Conservation (phyloP, 495 filamentous ascomycete species). For the Hypoxylon lenormandii region DNA sequence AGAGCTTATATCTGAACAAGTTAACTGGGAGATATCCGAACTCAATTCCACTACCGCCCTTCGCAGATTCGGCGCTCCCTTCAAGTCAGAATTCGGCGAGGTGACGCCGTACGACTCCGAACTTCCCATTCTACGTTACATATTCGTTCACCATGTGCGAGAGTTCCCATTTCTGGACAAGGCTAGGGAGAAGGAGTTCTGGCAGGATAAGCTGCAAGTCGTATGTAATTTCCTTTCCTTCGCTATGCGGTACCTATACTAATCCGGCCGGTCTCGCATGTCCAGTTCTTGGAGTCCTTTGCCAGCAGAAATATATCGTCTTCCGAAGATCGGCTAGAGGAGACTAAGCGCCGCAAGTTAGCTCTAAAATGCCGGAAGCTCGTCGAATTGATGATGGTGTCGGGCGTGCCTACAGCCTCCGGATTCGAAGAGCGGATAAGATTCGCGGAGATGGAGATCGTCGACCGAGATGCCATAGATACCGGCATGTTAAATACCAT, state of each 20-base stretch:
- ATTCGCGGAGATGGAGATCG: conserved; percentile 95
- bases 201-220: conserved; percentile 97
- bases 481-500: conserved; percentile 84
- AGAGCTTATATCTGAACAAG: conserved; percentile 90
- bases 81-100: conserved; percentile 90
- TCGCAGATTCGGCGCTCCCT: conserved; percentile 93
- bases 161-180: conserved; percentile 97
- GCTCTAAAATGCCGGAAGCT: conserved; percentile 93
- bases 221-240: conserved; percentile 65
- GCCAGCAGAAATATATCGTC: conserved; percentile 98
- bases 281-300: conserved; percentile 93
- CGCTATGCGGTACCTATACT: conserved; percentile 9
- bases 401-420: conserved; percentile 91
- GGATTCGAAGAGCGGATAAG: conserved; percentile 96
- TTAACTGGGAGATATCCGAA: conserved; percentile 87
- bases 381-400: conserved; percentile 99
- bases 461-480: conserved; percentile 91
- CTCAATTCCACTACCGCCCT: conserved; percentile 93
- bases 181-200: conserved; percentile 97
- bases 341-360: conserved; percentile 93
- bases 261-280: conserved; percentile 18
- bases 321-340: conserved; percentile 92
- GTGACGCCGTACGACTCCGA: conserved; percentile 94
- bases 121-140: conserved; percentile 91
- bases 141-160: conserved; percentile 97